phyloP scores from a whole-genome alignment of 1,284 basidiomycete genomes.

The Malassezia equina region DNA sequence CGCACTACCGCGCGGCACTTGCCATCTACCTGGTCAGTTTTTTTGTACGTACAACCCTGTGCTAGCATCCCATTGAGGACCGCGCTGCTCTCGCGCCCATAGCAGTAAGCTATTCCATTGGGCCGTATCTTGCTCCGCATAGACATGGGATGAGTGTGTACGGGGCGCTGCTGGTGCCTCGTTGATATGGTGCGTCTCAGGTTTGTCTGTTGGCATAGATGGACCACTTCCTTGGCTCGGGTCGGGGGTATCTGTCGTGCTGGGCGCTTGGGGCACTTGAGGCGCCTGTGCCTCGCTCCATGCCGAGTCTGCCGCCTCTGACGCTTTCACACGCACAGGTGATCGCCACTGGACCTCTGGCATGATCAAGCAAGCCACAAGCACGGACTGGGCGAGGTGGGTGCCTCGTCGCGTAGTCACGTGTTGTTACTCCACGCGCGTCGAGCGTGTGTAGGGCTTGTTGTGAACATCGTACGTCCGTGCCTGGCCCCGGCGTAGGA shows the following conservation, averaged over 20 bases:
- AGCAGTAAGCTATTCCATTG: conserved; percentile 20
- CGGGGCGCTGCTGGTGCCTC: not conserved
- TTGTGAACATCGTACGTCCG: not conserved
- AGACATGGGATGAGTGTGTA: not conserved
- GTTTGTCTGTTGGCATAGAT: not conserved
- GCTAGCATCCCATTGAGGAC: conserved; percentile 20
- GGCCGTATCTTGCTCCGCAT: conserved; percentile 12
- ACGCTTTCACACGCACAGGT: not conserved
- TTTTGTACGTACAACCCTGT: conserved; percentile 19
- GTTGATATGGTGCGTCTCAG: not conserved
- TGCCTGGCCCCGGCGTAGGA: not conserved
- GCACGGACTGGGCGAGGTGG: not conserved
- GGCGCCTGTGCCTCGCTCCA: not conserved
- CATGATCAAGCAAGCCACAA: not conserved
- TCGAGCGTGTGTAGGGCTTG: conserved; percentile 4
- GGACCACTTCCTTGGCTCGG: not conserved
- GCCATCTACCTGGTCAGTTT: conserved; percentile 12
- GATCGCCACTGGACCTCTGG: conserved; percentile 6
- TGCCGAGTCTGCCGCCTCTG: not conserved
- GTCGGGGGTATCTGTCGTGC: not conserved
- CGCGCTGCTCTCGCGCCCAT: conserved; percentile 17
- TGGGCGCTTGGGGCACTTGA: not conserved
- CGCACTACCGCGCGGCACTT: conserved; percentile 4
- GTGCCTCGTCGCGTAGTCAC: conserved; percentile 1
- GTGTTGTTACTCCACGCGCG: conserved; percentile 7